Conservation (phyloP, 148 eudicot genomes). For the Fagopyrum esculentum region DNA sequence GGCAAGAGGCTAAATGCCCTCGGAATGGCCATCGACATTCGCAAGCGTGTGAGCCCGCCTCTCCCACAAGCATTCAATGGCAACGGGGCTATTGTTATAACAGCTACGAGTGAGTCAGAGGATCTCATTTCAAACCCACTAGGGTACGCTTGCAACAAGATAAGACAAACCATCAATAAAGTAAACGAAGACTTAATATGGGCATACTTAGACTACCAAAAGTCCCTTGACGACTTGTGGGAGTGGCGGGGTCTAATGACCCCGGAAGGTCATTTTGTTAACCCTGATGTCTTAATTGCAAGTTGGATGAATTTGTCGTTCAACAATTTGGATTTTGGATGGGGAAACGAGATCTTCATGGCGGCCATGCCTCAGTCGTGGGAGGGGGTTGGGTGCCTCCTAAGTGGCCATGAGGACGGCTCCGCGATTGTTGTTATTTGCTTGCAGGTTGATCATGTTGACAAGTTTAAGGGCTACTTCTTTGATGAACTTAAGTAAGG, state of each 20-base stretch:
- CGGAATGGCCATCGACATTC: background rate
- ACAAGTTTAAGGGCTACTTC: too few relatives aligned
- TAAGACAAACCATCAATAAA: background rate
- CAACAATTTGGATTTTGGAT: background rate
- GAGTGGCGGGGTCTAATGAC: background rate
- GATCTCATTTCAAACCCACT: background rate
- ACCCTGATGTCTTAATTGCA: background rate
- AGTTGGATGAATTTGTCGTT: constrained; percentile 1
- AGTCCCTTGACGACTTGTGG: background rate
- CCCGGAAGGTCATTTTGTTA: background rate
- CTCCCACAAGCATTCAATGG: background rate
- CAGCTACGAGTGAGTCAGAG: background rate
- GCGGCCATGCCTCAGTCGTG: background rate
- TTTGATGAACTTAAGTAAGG: too few relatives aligned
- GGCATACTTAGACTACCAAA: background rate
- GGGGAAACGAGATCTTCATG: background rate
- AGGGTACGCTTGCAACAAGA: background rate
- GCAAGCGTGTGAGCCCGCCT: background rate
- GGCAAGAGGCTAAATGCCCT: background rate
- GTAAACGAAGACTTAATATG: background rate
- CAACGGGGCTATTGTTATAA: background rate
- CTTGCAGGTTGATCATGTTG: too few relatives aligned
- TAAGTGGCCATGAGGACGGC: too few relatives aligned
- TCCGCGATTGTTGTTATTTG: too few relatives aligned
- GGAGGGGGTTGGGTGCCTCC: too few relatives aligned